Evolutionary conservation across 805 yeast species (phyloP), one percentile per base, ranked within the genome.

Genomic region (Suhomyces faveliae): DNA sequence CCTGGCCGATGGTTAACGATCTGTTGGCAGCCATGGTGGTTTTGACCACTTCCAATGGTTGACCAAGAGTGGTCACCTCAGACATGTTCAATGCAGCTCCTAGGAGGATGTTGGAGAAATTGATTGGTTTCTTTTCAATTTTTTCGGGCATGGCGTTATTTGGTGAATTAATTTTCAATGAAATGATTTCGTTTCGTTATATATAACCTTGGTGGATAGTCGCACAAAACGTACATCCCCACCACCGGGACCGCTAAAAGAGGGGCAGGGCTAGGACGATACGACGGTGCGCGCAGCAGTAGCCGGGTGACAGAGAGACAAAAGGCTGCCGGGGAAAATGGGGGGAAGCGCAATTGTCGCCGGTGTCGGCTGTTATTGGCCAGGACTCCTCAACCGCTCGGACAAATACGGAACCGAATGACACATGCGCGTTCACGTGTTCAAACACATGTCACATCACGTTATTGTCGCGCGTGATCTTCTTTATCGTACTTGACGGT

Each of bases 21-120:
- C 99, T 79, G 74, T 94, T 89, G 45, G 99, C 98, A 35, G 98
- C 98, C 96, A 94, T 91, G 7, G 99, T 94, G 47, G 99, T 92
- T 74, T 92, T 94, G 62, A 83, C 77, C 45, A 94, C 99, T 73
- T 94, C 99, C 52, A 94, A 75, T 10, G 99, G 99, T 70, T 94
- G 99, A 47, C 99, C 99, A 57, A 94, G 77, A 10, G 97, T 85
- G 52, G 97, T 87, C 46, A 85, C 97, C 57, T 91, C 98, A 49
- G 89, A 87, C 77, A 92, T 63, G 74, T 92, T 92, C 60, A 94
- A 79, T 35, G 90, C 96, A 0, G 97, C 98, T 53, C 99, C 99
- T 51, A 94, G 78, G 47, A 89, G 78, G 67, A 94, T 87, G 76
- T 92, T 92, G 60, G 96, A 82, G 68, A 88, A 86, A 53, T 86